Evolutionary conservation across 2,329 filamentous ascomycete genomes (phyloP).

Genomic region (Hypoxylon sp.): DNA sequence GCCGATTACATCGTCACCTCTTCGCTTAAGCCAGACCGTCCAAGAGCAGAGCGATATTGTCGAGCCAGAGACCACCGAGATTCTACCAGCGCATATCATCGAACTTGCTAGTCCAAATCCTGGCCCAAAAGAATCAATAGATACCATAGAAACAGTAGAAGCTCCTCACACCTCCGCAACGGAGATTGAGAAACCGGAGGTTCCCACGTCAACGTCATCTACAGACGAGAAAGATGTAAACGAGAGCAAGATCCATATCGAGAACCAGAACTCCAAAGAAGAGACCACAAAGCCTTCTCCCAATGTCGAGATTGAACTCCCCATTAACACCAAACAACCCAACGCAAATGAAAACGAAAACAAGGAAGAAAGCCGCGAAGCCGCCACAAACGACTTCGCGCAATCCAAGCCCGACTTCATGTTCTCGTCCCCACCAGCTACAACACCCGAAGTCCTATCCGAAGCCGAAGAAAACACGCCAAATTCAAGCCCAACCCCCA

Average conservation of each 20-base stretch:
- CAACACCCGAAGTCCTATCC: constrained; percentile 34
- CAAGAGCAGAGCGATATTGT: constrained; percentile 16
- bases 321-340: background rate
- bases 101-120: background rate
- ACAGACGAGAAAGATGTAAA: background rate
- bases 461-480: background rate
- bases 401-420: constrained; percentile 50
- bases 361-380: constrained; percentile 5
- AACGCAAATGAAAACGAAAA: background rate
- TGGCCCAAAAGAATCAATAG: constrained; percentile 1
- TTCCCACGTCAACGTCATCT: background rate
- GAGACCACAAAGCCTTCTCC: background rate
- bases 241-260: background rate
- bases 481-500: background rate
- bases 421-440: constrained; percentile 47
- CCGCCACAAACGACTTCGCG: constrained; percentile 37
- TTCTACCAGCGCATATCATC: background rate
- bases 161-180: background rate
- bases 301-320: constrained; percentile 5
- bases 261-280: background rate
- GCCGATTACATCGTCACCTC: constrained; percentile 32
- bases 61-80: constrained; percentile 1
- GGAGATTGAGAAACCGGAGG: background rate
- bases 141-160: background rate
- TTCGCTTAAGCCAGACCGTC: constrained; percentile 32